A percentile compares a stretch with the other conserved stretches of the same genome.
phyloP scores from a whole-genome alignment of 2,329 filamentous ascomycete genomes.

The Verticillium albo-atrum region DNA sequence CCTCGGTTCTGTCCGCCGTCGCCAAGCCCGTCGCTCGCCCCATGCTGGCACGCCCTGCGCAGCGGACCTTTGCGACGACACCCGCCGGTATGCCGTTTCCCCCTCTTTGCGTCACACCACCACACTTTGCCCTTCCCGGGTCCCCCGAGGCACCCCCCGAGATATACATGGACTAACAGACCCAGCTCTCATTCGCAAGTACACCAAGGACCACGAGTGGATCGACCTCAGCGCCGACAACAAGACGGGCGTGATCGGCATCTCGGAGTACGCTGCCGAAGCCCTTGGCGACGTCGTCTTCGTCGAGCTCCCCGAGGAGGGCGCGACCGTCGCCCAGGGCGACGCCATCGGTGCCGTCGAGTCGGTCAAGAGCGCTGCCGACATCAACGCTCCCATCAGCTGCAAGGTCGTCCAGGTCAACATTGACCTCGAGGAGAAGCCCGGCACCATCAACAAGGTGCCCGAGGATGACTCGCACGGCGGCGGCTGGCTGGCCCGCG shows the following conservation, averaged over 20 bases:
- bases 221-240: conserved; percentile 81
- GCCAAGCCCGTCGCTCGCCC: conserved; percentile 25
- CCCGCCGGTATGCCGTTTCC: conserved; percentile 25
- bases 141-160: too few relatives aligned
- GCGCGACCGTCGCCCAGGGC: conserved; percentile 65
- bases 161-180: not conserved
- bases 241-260: conserved; percentile 77
- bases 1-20: conserved; percentile 37
- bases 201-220: conserved; percentile 98
- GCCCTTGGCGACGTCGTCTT: conserved; percentile 95
- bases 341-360: conserved; percentile 93
- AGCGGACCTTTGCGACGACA: conserved; percentile 33
- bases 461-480: conserved; percentile 72
- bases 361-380: conserved; percentile 96
- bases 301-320: conserved; percentile 81
- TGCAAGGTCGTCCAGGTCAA: conserved; percentile 77
- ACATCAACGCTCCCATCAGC: conserved; percentile 84
- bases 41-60: conserved; percentile 37
- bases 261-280: conserved; percentile 87
- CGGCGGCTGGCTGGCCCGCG: conserved; percentile 90
- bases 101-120: not conserved
- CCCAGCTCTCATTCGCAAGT: conserved; percentile 68
- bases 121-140: not conserved
- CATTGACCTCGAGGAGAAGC: conserved; percentile 72
- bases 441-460: conserved; percentile 80